phyloP scores from a whole-genome alignment of 495 filamentous ascomycete species.

The Darksidea phi region DNA sequence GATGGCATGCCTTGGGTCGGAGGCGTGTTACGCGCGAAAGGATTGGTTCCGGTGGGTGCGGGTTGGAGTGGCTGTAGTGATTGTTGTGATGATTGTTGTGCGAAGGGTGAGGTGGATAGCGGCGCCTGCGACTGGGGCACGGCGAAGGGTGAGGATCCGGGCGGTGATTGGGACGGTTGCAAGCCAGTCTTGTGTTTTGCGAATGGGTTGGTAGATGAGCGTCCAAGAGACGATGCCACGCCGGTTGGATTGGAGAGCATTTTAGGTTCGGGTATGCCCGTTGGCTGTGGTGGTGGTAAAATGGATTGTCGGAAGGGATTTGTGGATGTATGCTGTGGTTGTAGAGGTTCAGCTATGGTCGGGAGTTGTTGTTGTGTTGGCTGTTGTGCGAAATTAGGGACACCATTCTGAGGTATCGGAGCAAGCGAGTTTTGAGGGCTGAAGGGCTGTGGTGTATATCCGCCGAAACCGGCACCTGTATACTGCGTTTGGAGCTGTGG shows the following conservation, averaged over 20 bases:
- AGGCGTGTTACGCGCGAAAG: conserved; percentile 56
- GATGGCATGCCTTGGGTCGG: conserved; percentile 26
- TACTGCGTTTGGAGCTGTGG: conserved; percentile 58
- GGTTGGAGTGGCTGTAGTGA: conserved; percentile 59
- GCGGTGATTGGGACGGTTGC: conserved; percentile 30
- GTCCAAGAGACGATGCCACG: conserved; percentile 18
- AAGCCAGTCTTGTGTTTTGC: conserved; percentile 33
- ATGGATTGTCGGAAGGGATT: conserved; percentile 44
- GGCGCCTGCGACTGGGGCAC: conserved; percentile 14
- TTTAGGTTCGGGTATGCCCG: conserved; percentile 20
- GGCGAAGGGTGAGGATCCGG: conserved; percentile 19
- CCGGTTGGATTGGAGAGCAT: conserved; percentile 29
- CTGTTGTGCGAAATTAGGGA: conserved; percentile 47
- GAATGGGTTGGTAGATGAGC: conserved; percentile 36
- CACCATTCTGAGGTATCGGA: conserved; percentile 65
- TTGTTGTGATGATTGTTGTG: conserved; percentile 41
- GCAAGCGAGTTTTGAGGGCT: conserved; percentile 48
- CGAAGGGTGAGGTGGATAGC: conserved; percentile 6
- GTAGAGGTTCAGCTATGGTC: conserved; percentile 30
- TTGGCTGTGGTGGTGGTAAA: conserved; percentile 24
- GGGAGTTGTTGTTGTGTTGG: conserved; percentile 37
- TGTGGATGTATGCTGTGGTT: conserved; percentile 38
- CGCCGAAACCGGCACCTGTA: conserved; percentile 84
- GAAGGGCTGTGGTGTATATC: conserved; percentile 56
- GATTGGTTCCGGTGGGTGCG: conserved; percentile 67